Conservation (phyloP, 2,329 filamentous ascomycete genomes). For the Trichoderma sp. region DNA sequence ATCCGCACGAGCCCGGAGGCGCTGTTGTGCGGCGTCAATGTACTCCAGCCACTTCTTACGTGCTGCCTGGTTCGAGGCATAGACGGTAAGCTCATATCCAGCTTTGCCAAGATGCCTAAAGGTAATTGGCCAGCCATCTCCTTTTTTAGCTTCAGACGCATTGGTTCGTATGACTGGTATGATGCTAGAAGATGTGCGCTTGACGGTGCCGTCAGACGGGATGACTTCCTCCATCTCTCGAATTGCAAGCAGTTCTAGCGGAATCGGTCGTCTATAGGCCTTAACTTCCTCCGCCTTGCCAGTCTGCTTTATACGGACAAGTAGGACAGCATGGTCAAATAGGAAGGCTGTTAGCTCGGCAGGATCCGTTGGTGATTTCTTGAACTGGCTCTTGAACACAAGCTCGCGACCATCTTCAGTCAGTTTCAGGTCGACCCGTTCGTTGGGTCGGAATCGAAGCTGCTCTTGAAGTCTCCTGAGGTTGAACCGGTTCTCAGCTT, state of each 20-base stretch:
- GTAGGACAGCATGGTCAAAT: slow-evolving; percentile 90
- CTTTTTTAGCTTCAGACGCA: slow-evolving; percentile 54
- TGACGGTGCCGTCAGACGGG: slow-evolving; percentile 73
- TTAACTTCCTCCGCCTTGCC: slow-evolving; percentile 94
- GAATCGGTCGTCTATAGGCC: slow-evolving; percentile 91
- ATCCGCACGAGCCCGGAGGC: slow-evolving; percentile 79
- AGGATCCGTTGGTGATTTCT: slow-evolving; percentile 85
- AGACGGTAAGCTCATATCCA: slow-evolving; percentile 89
- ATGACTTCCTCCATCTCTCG: slow-evolving; percentile 97
- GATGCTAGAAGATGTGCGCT: slow-evolving; percentile 84
- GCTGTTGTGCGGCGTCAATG: slow-evolving; percentile 87
- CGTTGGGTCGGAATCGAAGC: slow-evolving; percentile 84
- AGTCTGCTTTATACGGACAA: slow-evolving; percentile 86
- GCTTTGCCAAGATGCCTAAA: slow-evolving; percentile 95
- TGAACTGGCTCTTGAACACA: slow-evolving; percentile 90
- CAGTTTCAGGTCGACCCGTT: slow-evolving; percentile 89
- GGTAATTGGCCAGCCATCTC: slow-evolving; percentile 87
- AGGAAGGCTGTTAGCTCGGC: slow-evolving; percentile 92
- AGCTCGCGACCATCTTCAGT: slow-evolving; percentile 91
- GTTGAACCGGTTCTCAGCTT: slow-evolving; percentile 97
- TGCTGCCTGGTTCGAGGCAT: slow-evolving; percentile 78
- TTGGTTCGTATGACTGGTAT: slow-evolving; percentile 56
- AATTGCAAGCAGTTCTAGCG: slow-evolving; percentile 87
- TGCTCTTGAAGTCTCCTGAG: slow-evolving; percentile 87
- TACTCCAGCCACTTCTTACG: slow-evolving; percentile 96